These are phyloP conservation scores for Epithemia pelagica DNA, from an alignment of 108 stramenopile species.

Conservation along the genomic window DNA sequence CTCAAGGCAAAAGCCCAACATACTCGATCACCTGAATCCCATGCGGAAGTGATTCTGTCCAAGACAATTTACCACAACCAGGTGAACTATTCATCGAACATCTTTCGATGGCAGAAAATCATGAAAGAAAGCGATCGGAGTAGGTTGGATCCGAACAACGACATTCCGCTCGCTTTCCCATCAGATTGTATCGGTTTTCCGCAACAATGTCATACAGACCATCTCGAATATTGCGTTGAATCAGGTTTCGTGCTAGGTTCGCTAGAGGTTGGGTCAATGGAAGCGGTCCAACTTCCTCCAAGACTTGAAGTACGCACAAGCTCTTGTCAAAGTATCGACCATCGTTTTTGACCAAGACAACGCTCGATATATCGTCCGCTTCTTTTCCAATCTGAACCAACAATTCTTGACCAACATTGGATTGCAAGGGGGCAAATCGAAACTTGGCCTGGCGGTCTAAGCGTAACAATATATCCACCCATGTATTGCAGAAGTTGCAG, in stretches of 20 bases:
- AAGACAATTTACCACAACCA: no score
- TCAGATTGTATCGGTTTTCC: constrained; percentile 64
- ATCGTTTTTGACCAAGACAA: constrained; percentile 55
- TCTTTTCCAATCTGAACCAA: constrained; percentile 44
- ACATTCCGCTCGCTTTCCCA: constrained; percentile 37
- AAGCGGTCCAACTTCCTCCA: constrained; percentile 49
- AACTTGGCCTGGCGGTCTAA: constrained; percentile 44
- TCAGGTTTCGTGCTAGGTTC: constrained; percentile 24
- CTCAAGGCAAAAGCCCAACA: no score
- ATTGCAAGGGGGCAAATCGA: constrained; percentile 68
- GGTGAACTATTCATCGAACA: no score
- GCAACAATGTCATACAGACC: constrained; percentile 74
- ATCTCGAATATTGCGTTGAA: constrained; percentile 61
- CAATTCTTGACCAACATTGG: constrained; percentile 55
- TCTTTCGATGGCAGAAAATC: no score
- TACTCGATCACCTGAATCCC: no score
- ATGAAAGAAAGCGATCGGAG: not conserved
- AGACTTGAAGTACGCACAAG: constrained; percentile 59
- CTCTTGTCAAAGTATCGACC: constrained; percentile 55
- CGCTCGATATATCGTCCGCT: constrained; percentile 68
- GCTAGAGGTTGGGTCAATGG: constrained; percentile 42
- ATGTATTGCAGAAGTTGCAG: constrained; percentile 71
- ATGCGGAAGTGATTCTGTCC: no score
- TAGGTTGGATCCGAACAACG: not conserved
- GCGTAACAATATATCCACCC: constrained; percentile 60